Evolutionary conservation across 768 basidiomycete genomes (phyloP).

Genomic region (Auriscalpium orientale): DNA sequence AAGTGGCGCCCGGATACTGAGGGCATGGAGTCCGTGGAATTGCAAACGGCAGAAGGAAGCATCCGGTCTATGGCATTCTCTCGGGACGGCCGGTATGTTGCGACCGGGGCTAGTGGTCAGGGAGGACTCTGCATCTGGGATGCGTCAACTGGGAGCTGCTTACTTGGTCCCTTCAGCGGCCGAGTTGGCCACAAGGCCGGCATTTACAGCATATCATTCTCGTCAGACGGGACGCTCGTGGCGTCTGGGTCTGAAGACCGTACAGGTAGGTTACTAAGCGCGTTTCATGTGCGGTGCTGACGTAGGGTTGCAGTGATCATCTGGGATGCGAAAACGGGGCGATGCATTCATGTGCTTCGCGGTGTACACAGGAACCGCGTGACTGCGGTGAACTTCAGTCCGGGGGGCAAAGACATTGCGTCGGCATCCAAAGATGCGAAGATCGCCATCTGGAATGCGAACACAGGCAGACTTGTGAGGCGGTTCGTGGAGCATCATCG

Average conservation of each 20-base stretch:
- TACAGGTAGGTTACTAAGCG: background rate
- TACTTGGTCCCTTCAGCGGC: no score
- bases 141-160: no score
- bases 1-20: background rate
- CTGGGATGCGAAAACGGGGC: conserved; percentile 5
- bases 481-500: background rate
- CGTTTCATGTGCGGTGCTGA: no score
- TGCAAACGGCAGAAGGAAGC: no score
- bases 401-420: conserved; percentile 7
- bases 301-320: conserved; percentile 1
- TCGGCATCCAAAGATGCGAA: conserved; percentile 4
- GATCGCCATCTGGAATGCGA: conserved; percentile 5
- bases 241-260: conserved; percentile 1
- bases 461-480: background rate
- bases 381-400: conserved; percentile 8
- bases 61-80: no score
- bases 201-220: conserved; percentile 6
- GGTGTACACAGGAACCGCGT: background rate
- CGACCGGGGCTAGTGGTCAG: no score
- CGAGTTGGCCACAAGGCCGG: background rate
- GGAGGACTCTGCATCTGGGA: no score
- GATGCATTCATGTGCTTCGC: conserved; percentile 2
- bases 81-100: no score
- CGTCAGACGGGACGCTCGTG: conserved; percentile 3
- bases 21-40: background rate